A percentile compares a stretch with the other conserved stretches of the same genome.
These are phyloP conservation scores for Vaucheria bursata DNA, from an alignment of 352 stramenopile species.

Conservation along the genomic window DNA sequence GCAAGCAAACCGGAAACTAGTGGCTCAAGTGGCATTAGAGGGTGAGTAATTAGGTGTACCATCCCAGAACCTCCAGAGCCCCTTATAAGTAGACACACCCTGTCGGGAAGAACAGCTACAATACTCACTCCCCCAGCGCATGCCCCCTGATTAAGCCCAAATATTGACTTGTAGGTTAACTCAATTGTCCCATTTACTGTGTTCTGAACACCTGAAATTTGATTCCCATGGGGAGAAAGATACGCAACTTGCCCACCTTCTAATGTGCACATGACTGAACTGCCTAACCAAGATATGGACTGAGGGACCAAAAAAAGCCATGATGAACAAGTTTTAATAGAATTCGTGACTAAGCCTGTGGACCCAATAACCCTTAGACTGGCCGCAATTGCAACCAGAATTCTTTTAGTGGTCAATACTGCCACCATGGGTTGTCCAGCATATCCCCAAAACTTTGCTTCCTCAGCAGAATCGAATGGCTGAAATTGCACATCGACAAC, in stretches of 20 bases:
- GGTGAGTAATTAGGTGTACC: conserved; percentile 23
- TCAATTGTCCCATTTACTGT: neutral
- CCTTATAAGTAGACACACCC: conserved; percentile 24
- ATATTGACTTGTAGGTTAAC: conserved; percentile 11
- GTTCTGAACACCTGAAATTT: neutral
- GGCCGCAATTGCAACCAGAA: conserved; percentile 17
- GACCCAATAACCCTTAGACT: conserved; percentile 10
- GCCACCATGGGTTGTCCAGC: conserved; percentile 23
- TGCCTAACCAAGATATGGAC: conserved; percentile 22
- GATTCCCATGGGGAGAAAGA: neutral
- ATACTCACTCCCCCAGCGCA: conserved; percentile 26
- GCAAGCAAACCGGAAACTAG: conserved; percentile 32
- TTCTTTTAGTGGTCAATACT: conserved; percentile 28
- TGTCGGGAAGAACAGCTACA: conserved; percentile 26
- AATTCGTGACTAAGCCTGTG: neutral
- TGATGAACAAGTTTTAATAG: neutral
- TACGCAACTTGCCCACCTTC: conserved; percentile 19
- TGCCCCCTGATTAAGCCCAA: conserved; percentile 13
- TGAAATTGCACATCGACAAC: conserved; percentile 38
- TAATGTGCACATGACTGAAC: conserved; percentile 25
- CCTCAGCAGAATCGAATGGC: conserved; percentile 10
- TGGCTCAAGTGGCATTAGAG: conserved; percentile 33
- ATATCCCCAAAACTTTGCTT: conserved; percentile 26
- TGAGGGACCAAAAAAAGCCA: conserved; percentile 8
- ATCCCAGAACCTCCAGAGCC: conserved; percentile 22